phyloP scores from a whole-genome alignment of 495 filamentous ascomycete species.

The Talaromyces liani region DNA sequence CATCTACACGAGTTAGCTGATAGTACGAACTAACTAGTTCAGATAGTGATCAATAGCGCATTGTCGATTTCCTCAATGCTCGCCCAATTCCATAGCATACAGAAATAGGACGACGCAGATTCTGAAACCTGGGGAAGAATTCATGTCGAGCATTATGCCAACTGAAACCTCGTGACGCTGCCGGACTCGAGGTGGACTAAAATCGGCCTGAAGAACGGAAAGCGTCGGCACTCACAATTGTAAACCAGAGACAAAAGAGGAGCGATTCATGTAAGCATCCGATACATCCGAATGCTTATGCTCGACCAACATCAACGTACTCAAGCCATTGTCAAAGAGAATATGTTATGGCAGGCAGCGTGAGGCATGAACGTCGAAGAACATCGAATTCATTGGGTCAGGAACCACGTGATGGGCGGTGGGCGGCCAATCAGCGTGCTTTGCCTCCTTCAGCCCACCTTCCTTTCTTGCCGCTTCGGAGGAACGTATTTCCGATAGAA shows the following conservation, averaged over 20 bases:
- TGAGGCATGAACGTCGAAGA: not conserved
- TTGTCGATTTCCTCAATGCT: not conserved
- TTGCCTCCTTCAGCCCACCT: not conserved
- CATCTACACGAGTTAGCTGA: constrained; percentile 1
- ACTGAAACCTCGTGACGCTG: not conserved
- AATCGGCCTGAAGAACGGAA: not conserved
- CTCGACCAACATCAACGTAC: not conserved
- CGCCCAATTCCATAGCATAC: not conserved
- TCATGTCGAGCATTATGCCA: not conserved
- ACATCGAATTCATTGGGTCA: not conserved
- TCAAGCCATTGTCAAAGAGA: not conserved
- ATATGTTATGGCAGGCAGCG: not conserved
- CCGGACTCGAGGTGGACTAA: not conserved
- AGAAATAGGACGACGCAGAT: not conserved
- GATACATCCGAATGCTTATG: not conserved
- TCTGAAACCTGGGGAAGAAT: not conserved
- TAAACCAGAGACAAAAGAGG: not conserved
- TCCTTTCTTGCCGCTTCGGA: not conserved
- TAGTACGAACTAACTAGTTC: not conserved
- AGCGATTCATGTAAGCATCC: not conserved
- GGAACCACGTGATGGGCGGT: not conserved
- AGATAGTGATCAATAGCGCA: not conserved
- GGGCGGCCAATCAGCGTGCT: not conserved
- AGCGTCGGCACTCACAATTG: not conserved
- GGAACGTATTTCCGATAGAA: not conserved